Base-by-base conservation (phyloP, 768 basidiomycete genomes). In the Cyclocybe cylindracea region DNA sequence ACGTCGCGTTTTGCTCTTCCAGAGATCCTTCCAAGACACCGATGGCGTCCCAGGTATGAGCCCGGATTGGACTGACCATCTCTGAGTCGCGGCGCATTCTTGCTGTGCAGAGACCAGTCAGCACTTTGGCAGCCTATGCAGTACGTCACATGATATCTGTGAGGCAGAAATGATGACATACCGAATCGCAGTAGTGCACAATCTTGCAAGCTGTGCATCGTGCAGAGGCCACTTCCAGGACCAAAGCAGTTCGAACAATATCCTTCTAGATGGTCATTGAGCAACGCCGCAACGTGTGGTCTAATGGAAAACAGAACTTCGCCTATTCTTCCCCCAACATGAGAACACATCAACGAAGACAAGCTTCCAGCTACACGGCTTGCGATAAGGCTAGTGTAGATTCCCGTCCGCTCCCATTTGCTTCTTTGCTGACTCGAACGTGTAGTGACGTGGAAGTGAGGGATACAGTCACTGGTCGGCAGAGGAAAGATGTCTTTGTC, bases 1-100 rank as follows among this genome's bases (percentile, higher is more conserved):
- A 9, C 66, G 63, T 2, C 84, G 35, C 78, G 70, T 53, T 80
- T 82, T 64, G 80, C n/a, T n/a, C n/a, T n/a, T n/a, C n/a, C n/a
- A n/a, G n/a, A n/a, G n/a, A n/a, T 75, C 38, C 93, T 80, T 0
- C 82, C 92, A 10, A 98, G 70, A 56, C 86, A 88, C 45, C 95
- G 72, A 96, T 77, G 1, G 88, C 89, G 51, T 96, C 94, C 78
- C 84, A 0, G 94, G 91, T 13, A 87, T 61, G 4, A 77, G 5
- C 51, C 43, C 14, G 50, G 18, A 7, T 42, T 48, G 1, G 54
- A 60, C 29, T 1, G 72, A 39, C 87, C 85, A 87, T 47, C 68
- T 70, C 48, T 76, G 77, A 7, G 95, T 70, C 0, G 91, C 86
- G 5, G 55, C 51, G 61, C 96, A 98, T 76, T 98, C 95, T 1